Percentiles rank a stretch among this genome's conserved stretches.
Evolutionary conservation across 148 eudicot species (phyloP).

Genomic region (Vaccinium vitisidaea): DNA sequence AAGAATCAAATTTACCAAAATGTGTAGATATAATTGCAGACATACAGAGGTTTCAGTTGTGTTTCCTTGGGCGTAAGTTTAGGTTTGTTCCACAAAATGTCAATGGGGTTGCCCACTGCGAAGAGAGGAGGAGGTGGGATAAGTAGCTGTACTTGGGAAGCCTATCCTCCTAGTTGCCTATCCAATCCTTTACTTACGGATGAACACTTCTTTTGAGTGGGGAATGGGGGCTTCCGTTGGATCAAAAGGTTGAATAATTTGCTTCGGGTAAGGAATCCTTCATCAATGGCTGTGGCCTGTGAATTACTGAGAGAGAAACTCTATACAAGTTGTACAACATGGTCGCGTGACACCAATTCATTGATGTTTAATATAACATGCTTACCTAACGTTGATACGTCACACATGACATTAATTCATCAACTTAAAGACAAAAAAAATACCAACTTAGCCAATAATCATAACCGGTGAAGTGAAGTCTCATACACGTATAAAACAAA

Average conservation of each 20-base stretch:
- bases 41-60: neutral
- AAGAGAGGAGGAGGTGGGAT: neutral
- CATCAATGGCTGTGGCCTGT: neutral
- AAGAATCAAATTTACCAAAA: neutral
- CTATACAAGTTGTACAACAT: neutral
- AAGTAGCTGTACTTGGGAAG: neutral
- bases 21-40: neutral
- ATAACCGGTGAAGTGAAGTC: neutral
- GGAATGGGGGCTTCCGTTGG: neutral
- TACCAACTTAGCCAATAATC: neutral
- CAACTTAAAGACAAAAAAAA: neutral
- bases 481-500: neutral
- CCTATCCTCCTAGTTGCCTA: neutral
- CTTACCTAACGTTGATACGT: neutral
- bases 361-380: neutral
- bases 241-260: neutral
- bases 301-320: neutral
- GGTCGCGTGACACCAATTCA: neutral
- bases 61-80: neutral
- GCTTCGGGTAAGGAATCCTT: neutral
- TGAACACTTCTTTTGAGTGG: neutral
- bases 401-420: neutral
- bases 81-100: neutral
- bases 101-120: neutral
- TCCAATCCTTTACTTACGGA: neutral